phyloP scores from a whole-genome alignment of 345 rosid genomes.

The Eucalyptus curtisii region DNA sequence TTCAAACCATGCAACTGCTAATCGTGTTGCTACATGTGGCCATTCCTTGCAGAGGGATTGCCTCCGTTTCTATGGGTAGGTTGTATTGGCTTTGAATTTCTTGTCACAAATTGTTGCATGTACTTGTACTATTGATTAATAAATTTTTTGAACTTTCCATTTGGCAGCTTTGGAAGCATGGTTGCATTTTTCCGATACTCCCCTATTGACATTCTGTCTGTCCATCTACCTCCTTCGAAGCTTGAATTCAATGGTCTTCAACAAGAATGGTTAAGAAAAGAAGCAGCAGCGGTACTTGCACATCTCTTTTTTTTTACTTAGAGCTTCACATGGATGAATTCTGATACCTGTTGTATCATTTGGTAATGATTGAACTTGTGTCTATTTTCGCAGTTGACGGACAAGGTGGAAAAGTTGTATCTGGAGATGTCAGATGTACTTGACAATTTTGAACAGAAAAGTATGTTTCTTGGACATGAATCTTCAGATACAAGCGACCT shows the following conservation, averaged over 20 bases:
- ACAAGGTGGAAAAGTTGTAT: slow-evolving; percentile 49
- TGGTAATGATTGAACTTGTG: not conserved
- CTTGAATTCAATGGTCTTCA: slow-evolving; percentile 65
- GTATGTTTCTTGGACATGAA: slow-evolving; percentile 32
- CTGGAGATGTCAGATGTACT: slow-evolving; percentile 51
- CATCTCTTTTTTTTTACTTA: not conserved
- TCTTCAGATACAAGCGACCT: slow-evolving; percentile 27
- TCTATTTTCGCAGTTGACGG: slow-evolving; percentile 40
- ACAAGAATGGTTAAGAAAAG: slow-evolving; percentile 70
- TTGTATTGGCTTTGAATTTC: not conserved
- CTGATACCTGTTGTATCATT: not conserved
- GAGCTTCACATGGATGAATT: not conserved
- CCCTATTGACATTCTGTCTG: slow-evolving; percentile 78
- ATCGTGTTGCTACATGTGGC: slow-evolving; percentile 96
- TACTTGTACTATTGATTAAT: not conserved
- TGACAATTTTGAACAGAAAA: slow-evolving; percentile 44
- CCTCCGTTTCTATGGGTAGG: slow-evolving; percentile 93
- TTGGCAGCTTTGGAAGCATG: slow-evolving; percentile 83
- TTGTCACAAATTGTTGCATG: not conserved
- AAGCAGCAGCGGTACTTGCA: slow-evolving; percentile 56
- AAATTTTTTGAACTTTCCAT: not conserved
- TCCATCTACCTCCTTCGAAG: slow-evolving; percentile 60
- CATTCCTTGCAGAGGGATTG: slow-evolving; percentile 98
- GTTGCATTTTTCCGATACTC: slow-evolving; percentile 97
- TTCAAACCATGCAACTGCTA: slow-evolving; percentile 95